Percentiles rank a stretch among this genome's conserved stretches.
Evolutionary conservation across 495 filamentous ascomycete species (phyloP).

Genomic region (Penicillium verhagenii): DNA sequence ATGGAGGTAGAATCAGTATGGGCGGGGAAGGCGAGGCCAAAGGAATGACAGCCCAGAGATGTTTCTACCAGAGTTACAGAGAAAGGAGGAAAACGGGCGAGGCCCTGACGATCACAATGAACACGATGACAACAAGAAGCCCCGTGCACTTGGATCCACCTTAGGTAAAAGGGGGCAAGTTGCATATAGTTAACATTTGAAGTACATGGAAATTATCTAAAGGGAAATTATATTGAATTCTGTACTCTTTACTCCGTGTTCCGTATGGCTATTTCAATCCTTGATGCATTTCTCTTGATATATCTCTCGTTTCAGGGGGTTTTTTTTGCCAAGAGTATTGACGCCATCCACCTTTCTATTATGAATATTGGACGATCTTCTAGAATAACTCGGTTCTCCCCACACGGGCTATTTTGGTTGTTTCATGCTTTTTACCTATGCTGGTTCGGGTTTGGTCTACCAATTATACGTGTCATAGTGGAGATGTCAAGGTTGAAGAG

Average conservation of each 20-base stretch:
- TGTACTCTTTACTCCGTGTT: background rate
- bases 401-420: background rate
- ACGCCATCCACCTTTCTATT: background rate
- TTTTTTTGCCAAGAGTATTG: background rate
- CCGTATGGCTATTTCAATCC: no score
- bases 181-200: slow-evolving; percentile 2
- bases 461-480: background rate
- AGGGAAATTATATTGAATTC: background rate
- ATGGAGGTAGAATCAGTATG: background rate
- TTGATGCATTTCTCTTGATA: no score
- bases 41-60: slow-evolving; percentile 42
- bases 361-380: background rate
- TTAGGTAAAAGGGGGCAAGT: background rate
- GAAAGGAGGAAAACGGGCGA: slow-evolving; percentile 27
- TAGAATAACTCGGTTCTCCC: background rate
- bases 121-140: slow-evolving; percentile 12
- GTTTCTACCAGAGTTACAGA: slow-evolving; percentile 15
- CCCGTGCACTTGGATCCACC: slow-evolving; percentile 19
- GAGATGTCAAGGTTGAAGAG: background rate
- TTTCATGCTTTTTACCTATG: background rate
- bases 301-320: no score
- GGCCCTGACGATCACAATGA: slow-evolving; percentile 34
- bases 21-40: slow-evolving; percentile 26
- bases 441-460: background rate
- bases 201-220: slow-evolving; percentile 3